Evolutionary conservation across 2,329 filamentous ascomycete genomes (phyloP).

Genomic region (Penicillium polonicum): DNA sequence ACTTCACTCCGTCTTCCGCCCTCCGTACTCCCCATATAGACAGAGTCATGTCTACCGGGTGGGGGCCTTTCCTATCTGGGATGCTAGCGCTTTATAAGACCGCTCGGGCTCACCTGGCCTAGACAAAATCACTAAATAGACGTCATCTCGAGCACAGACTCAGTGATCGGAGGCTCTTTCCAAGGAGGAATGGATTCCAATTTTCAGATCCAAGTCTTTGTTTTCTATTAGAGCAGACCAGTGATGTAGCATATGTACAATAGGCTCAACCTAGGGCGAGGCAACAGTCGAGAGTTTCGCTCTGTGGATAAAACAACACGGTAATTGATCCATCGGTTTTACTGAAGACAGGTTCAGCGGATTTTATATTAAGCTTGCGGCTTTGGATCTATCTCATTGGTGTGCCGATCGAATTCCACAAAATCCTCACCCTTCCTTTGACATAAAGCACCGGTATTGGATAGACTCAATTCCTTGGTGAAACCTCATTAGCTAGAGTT

Average conservation of each 20-base stretch:
- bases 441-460: neutral
- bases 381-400: neutral
- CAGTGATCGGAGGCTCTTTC: neutral
- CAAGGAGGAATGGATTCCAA: neutral
- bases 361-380: neutral
- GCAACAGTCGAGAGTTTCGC: neutral
- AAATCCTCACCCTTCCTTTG: neutral
- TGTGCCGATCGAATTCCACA: neutral
- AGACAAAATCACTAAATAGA: neutral
- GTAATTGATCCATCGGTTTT: neutral
- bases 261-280: neutral
- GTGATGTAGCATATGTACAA: neutral
- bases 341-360: neutral
- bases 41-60: neutral
- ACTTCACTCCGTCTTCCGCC: neutral
- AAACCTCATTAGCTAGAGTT: neutral
- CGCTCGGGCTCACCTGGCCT: neutral
- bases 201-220: neutral
- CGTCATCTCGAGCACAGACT: neutral
- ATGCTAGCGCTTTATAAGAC: neutral
- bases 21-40: neutral
- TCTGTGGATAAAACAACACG: neutral
- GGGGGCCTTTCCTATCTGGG: neutral
- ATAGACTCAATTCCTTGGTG: neutral
- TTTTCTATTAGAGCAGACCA: neutral